Conservation (phyloP, 2,329 filamentous ascomycete species). For the Verticillium nonalfalfae region DNA sequence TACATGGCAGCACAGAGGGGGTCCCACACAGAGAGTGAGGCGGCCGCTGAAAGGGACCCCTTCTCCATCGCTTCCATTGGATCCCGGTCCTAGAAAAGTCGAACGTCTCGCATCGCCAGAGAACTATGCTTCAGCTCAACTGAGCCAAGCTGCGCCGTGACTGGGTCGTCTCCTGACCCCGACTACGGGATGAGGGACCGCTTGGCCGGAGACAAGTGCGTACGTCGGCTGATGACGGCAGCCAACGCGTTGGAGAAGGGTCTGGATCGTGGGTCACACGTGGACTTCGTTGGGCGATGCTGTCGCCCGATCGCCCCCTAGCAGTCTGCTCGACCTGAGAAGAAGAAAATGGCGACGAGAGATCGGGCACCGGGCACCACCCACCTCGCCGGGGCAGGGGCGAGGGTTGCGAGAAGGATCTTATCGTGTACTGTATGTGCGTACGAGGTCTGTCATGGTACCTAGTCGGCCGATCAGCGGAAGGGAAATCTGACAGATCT, state of each 20-base stretch:
- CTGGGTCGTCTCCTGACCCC: not conserved
- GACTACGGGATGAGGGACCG: not conserved
- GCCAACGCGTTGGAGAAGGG: not conserved
- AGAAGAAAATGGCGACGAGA: not conserved
- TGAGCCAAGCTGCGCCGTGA: not conserved
- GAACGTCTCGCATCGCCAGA: not conserved
- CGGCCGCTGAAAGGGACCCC: not conserved
- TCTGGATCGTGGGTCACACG: not conserved
- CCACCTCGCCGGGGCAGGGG: not conserved
- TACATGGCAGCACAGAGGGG: not conserved
- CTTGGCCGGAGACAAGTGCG: not conserved
- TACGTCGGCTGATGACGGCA: not conserved
- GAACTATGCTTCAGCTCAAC: not conserved
- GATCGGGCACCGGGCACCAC: not conserved
- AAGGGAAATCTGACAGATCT: not conserved
- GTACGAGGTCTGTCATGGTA: not conserved
- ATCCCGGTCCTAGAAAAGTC: not conserved
- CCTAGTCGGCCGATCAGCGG: not conserved
- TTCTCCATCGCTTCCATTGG: not conserved
- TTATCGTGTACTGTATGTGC: too few relatives aligned
- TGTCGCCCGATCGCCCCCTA: not conserved
- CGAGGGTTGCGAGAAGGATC: too few relatives aligned
- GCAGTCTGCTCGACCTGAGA: not conserved
- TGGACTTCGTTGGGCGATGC: not conserved
- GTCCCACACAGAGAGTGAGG: not conserved